Percentiles rank a stretch among this genome's conserved stretches.
These are phyloP conservation scores for Eimeria maxima DNA, from an alignment of 169 alveolate species.

Conservation along the genomic window DNA sequence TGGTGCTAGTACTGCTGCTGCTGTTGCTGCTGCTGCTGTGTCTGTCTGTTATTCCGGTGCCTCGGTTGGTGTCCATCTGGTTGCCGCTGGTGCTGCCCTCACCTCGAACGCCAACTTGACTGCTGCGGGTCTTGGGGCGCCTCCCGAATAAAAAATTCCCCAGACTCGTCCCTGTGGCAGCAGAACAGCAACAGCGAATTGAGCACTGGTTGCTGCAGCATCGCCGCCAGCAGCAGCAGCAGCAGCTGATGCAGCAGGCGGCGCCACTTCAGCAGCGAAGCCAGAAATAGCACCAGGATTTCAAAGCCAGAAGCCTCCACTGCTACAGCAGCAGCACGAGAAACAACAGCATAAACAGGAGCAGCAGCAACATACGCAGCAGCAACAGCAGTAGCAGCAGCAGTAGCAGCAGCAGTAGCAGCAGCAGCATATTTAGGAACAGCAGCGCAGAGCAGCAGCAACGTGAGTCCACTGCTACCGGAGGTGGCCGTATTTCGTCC, in stretches of 20 bases:
- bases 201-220: neutral
- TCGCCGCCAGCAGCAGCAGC: neutral
- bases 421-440: neutral
- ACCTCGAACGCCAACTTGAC: conserved; percentile 47
- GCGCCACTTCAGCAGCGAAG: neutral
- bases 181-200: neutral
- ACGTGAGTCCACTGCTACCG: conserved; percentile 2
- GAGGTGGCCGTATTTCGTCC: conserved; percentile 43
- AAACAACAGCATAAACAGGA: too few relatives aligned
- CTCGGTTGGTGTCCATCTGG: neutral
- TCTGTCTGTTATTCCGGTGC: neutral
- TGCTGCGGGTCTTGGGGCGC: conserved; percentile 37
- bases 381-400: too few relatives aligned
- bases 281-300: neutral
- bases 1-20: too few relatives aligned
- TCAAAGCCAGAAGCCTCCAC: neutral
- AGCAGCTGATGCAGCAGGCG: too few relatives aligned
- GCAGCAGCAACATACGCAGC: too few relatives aligned
- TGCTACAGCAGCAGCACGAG: neutral
- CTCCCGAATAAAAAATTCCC: conserved; percentile 34
- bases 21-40: neutral
- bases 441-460: neutral
- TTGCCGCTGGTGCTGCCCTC: neutral
- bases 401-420: too few relatives aligned
- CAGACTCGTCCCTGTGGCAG: conserved; percentile 48